Conservation (phyloP, 2,329 filamentous ascomycete genomes). For the Cadophora malorum region DNA sequence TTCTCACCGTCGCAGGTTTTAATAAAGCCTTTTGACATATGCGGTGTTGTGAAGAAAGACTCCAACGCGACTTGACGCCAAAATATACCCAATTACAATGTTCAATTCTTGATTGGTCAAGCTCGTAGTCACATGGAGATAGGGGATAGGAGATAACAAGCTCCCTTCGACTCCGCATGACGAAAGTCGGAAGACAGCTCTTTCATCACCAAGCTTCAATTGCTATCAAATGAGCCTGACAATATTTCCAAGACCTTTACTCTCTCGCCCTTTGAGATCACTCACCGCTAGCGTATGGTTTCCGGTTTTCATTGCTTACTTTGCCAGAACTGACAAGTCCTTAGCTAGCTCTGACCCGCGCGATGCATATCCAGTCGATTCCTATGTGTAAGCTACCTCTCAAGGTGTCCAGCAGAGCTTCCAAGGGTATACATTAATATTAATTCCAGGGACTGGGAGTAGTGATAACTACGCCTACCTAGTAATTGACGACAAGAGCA, state of each 20-base stretch:
- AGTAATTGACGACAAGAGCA: constrained; percentile 77
- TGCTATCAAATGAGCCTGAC: constrained; percentile 33
- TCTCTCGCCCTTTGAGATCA: constrained; percentile 27
- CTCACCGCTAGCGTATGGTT: constrained; percentile 31
- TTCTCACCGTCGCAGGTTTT: no score
- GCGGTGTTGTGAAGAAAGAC: neutral
- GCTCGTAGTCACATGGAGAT: constrained; percentile 20
- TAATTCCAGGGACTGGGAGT: constrained; percentile 69
- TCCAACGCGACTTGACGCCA: neutral
- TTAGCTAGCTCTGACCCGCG: constrained; percentile 40
- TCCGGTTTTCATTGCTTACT: neutral
- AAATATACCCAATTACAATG: neutral
- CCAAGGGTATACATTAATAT: constrained; percentile 25
- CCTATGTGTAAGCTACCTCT: constrained; percentile 75
- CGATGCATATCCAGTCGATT: constrained; percentile 87
- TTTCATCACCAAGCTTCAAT: neutral
- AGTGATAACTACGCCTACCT: constrained; percentile 88
- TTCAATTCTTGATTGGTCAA: neutral
- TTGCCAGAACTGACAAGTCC: neutral
- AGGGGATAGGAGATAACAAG: constrained; percentile 29
- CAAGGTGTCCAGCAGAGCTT: constrained; percentile 7
- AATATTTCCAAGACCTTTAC: constrained; percentile 30
- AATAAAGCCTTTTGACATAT: neutral
- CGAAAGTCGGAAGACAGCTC: neutral
- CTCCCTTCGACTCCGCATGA: constrained; percentile 1